Evolutionary conservation across 2,329 filamentous ascomycete species (phyloP), one percentile per base, ranked within the genome.

Genomic region (Arthrobotrys sinensis): DNA sequence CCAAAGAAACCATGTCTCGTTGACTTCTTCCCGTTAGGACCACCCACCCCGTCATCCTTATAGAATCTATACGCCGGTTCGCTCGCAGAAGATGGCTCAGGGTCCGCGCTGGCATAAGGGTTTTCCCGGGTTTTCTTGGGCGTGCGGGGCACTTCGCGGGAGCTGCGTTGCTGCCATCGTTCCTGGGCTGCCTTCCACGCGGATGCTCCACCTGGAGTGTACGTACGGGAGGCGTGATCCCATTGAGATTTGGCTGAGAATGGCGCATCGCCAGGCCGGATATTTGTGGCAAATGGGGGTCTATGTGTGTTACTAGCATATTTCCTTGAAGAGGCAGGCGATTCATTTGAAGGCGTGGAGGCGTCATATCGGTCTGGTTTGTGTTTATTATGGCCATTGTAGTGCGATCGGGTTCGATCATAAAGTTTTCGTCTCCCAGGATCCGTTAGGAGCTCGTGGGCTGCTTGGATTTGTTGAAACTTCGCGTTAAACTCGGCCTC

Each of bases 381-480:
- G n/a, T 60, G 45, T 48, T 71, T 77, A 38, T 60, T 67, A 14
- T 43, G 36, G 16, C 62, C 46, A 57, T 19, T 48, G 36, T 69
- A 67, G 34, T 73, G 68, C 36, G 60, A 34, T 40, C 69, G 68
- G n/a, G 75, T 57, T 50, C 79, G 36, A 82, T 91, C 90, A 81
- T 91, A 91, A 82, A 88, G 89, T 43, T 86, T 82, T 78, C 90
- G 88, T 80, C 87, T 85, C n/a, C 85, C 84, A 1, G 88, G 85
- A 81, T 91, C 90, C 80, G 86, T 88, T 53, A 93, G 86, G 66
- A 97, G 87, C 83, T 97, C 94, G 83, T 96, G 91, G 21, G 94
- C 94, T 3, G 92, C 90, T 84, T 96, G 93, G 60, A 97, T 96
- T 62, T 91, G 89, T 84, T 96, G 92, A 82, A 97, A 97, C 82